These are phyloP conservation scores for Alternaria gaisen DNA, from an alignment of 2,329 filamentous ascomycete genomes.

Conservation along the genomic window DNA sequence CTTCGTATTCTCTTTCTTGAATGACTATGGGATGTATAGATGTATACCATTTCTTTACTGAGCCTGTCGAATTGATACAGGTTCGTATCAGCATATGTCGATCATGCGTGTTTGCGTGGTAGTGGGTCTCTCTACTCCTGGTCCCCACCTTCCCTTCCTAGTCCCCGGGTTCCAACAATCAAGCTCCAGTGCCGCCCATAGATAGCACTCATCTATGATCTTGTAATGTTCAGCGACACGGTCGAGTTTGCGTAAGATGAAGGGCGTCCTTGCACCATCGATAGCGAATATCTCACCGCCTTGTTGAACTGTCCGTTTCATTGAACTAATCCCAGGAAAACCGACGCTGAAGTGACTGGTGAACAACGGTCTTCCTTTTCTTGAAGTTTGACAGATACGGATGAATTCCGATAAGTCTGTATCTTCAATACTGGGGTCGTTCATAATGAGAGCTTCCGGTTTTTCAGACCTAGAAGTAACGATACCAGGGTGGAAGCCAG, in stretches of 20 bases:
- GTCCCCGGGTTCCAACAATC: conserved; percentile 19
- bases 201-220: conserved; percentile 3
- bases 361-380: neutral
- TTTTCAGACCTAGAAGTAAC: no score
- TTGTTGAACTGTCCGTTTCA: no score
- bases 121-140: neutral
- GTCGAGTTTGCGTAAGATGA: neutral
- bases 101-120: neutral
- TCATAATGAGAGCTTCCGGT: no score
- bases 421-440: no score
- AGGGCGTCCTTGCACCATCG: neutral
- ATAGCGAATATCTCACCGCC: neutral
- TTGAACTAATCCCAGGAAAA: no score
- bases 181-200: conserved; percentile 17
- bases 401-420: no score
- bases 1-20: neutral
- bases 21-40: no score
- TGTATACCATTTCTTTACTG: no score
- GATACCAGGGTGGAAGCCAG: no score
- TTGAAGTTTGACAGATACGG: no score
- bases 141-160: conserved; percentile 10
- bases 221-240: neutral
- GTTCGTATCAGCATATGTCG: neutral
- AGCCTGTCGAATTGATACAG: neutral
- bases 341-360: neutral